A percentile compares a stretch with the other conserved stretches of the same genome.
Evolutionary conservation across 345 rosid species (phyloP).

Genomic region (Melastoma malabathricum): DNA sequence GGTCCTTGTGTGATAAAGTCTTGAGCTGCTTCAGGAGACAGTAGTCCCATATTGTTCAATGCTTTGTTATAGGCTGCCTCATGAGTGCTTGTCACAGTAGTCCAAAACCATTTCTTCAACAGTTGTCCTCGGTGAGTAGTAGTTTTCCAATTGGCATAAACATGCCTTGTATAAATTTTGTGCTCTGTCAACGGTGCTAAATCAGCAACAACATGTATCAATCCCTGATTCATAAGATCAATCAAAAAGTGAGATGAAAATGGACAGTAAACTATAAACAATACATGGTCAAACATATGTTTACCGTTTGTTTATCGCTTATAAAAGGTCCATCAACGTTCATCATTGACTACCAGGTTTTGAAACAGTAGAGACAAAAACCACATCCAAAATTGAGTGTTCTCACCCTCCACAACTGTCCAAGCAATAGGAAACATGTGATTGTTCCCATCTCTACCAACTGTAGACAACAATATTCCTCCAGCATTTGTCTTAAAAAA

Average conservation of each 20-base stretch:
- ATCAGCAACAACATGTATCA: not conserved
- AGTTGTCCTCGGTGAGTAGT: not conserved
- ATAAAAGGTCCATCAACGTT: not conserved
- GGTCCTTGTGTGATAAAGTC: not conserved
- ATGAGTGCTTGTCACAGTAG: accelerated
- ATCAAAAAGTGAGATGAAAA: not conserved
- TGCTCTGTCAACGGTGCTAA: not conserved
- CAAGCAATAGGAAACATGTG: no score
- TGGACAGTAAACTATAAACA: not conserved
- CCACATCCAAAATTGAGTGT: no score
- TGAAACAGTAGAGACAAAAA: no score
- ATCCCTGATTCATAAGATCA: not conserved
- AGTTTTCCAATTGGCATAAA: constrained; percentile 1
- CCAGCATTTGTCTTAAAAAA: no score
- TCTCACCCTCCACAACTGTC: no score
- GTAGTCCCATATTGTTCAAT: not conserved
- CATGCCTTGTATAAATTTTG: not conserved
- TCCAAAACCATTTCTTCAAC: not conserved
- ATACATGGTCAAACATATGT: not conserved
- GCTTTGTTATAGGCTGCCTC: not conserved
- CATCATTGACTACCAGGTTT: not conserved
- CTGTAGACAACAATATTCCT: no score
- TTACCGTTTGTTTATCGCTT: not conserved
- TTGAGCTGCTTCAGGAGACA: not conserved
- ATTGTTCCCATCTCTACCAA: no score